Evolutionary conservation across 179 eudicot genomes (phyloP).

Genomic region (Carnegiea gigantea): DNA sequence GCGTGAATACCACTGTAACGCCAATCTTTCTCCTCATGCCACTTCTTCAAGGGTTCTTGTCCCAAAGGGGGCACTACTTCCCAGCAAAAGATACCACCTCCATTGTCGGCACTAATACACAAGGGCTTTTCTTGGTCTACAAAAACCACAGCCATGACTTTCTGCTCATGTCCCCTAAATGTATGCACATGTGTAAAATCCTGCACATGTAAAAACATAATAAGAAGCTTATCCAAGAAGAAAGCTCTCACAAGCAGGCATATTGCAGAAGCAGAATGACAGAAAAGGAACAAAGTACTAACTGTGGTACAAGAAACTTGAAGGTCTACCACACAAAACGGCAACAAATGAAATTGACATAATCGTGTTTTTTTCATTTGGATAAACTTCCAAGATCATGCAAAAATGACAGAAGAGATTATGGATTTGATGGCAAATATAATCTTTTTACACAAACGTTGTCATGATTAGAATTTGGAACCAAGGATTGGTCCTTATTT

Average conservation of each 20-base stretch:
- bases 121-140: slow-evolving; percentile 65
- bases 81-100: slow-evolving; percentile 83
- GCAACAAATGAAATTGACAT: slow-evolving; percentile 14
- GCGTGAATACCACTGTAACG: slow-evolving; percentile 94
- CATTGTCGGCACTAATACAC: slow-evolving; percentile 90
- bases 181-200: slow-evolving; percentile 74
- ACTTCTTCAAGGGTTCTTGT: slow-evolving; percentile 57
- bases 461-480: not conserved
- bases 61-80: slow-evolving; percentile 48
- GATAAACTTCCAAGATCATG: not conserved
- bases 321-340: not conserved
- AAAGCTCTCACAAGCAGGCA: too few species aligned
- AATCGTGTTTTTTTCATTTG: not conserved
- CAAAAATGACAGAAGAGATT: not conserved
- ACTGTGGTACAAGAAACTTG: not conserved
- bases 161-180: slow-evolving; percentile 80
- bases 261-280: not conserved
- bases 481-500: not conserved
- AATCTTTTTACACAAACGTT: not conserved
- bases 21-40: slow-evolving; percentile 85
- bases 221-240: slow-evolving; percentile 4
- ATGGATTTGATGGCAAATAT: too few species aligned
- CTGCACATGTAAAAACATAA: slow-evolving; percentile 36
- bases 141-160: slow-evolving; percentile 67
- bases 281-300: not conserved